A percentile compares a stretch with the other conserved stretches of the same genome.
phyloP scores from a whole-genome alignment of 305 asterid genomes.

The Rubia balearica region DNA sequence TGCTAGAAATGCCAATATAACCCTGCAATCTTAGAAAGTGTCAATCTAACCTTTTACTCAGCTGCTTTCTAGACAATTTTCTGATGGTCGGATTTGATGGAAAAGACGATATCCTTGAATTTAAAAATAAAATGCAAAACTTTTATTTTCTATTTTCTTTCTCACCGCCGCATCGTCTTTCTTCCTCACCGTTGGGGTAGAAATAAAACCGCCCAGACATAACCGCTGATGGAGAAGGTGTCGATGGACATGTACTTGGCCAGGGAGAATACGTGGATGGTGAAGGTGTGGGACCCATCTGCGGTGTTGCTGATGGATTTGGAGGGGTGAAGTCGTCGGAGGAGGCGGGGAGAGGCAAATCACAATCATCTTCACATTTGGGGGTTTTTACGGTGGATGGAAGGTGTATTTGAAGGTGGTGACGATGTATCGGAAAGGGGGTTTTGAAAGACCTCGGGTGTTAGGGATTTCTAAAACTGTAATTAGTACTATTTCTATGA shows the following conservation, averaged over 20 bases:
- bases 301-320: slow-evolving; percentile 76
- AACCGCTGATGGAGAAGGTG: slow-evolving; percentile 72
- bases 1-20: too few species aligned
- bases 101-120: too few species aligned
- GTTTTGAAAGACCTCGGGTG: background rate
- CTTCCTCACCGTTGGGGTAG: slow-evolving; percentile 71
- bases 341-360: slow-evolving; percentile 21
- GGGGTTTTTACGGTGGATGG: background rate
- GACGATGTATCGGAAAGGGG: background rate
- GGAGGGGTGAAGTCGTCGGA: slow-evolving; percentile 42
- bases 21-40: too few species aligned
- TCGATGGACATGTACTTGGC: too few species aligned
- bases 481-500: too few species aligned
- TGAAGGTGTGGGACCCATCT: slow-evolving; percentile 84
- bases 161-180: too few species aligned
- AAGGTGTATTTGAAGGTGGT: background rate
- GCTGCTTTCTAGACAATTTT: too few species aligned
- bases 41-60: too few species aligned
- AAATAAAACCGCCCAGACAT: slow-evolving; percentile 83
- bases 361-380: slow-evolving; percentile 40
- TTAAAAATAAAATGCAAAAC: too few species aligned
- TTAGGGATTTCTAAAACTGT: background rate
- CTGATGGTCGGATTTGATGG: too few species aligned
- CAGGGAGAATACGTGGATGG: slow-evolving; percentile 80
- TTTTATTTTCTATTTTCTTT: too few species aligned